Evolutionary conservation across 139 green algal species (phyloP).

Genomic region (Prasinococcaceae sp.): DNA sequence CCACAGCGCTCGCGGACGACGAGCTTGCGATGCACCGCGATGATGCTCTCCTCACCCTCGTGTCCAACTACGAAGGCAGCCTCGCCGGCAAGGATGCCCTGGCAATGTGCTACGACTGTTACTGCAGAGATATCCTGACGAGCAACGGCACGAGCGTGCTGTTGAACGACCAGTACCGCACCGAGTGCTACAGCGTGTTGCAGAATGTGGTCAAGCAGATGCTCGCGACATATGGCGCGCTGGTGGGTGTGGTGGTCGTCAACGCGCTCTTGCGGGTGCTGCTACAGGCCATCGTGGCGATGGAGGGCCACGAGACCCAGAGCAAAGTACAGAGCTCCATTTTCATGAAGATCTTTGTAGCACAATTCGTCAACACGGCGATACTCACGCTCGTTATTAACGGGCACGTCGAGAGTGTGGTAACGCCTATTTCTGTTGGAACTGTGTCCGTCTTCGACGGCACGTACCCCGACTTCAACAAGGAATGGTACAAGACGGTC

Average conservation of each 20-base stretch:
- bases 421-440: background rate
- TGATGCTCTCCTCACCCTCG: too few relatives aligned
- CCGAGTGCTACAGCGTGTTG: too few relatives aligned
- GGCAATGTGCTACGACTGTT: too few relatives aligned
- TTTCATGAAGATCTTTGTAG: slow-evolving; percentile 3
- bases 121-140: too few relatives aligned
- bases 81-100: too few relatives aligned
- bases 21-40: too few relatives aligned
- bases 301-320: background rate
- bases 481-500: background rate
- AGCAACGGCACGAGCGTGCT: too few relatives aligned
- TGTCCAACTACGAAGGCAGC: too few relatives aligned
- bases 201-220: too few relatives aligned
- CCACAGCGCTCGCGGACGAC: too few relatives aligned
- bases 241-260: background rate
- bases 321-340: background rate
- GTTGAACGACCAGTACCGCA: too few relatives aligned
- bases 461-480: background rate
- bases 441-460: background rate
- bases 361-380: slow-evolving; percentile 5
- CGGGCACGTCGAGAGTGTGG: background rate
- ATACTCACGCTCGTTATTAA: slow-evolving; percentile 1
- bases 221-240: background rate
- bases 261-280: background rate
- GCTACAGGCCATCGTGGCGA: background rate